These are phyloP conservation scores for Clonostachys rhizophaga DNA, from an alignment of 2,329 filamentous ascomycete species.

Conservation along the genomic window DNA sequence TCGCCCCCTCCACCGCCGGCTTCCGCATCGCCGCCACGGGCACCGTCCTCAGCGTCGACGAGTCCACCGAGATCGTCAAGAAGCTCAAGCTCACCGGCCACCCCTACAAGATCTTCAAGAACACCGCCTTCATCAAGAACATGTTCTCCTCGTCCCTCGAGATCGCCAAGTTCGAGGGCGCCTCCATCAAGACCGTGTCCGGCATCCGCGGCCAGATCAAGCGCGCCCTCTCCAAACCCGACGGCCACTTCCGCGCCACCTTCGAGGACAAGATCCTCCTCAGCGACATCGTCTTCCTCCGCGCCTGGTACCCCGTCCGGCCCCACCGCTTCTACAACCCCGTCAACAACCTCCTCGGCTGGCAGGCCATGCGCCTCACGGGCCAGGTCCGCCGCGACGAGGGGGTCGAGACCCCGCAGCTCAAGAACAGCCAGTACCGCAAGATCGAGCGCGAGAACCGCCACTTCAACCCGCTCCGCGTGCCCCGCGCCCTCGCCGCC, in stretches of 20 bases:
- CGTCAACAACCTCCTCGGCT: slow-evolving; percentile 87
- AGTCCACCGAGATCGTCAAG: slow-evolving; percentile 96
- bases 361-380: slow-evolving; percentile 91
- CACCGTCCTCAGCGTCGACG: slow-evolving; percentile 89
- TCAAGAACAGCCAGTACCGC: slow-evolving; percentile 83
- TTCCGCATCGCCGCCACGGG: slow-evolving; percentile 95
- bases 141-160: slow-evolving; percentile 95
- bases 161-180: slow-evolving; percentile 97
- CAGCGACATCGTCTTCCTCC: slow-evolving; percentile 92
- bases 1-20: slow-evolving; percentile 78
- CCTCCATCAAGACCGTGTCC: slow-evolving; percentile 91
- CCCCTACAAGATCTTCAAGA: slow-evolving; percentile 98
- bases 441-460: slow-evolving; percentile 59
- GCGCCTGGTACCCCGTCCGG: slow-evolving; percentile 95
- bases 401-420: slow-evolving; percentile 69
- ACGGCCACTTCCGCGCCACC: slow-evolving; percentile 92
- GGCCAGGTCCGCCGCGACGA: slow-evolving; percentile 81
- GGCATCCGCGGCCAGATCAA: slow-evolving; percentile 97
- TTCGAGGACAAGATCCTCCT: slow-evolving; percentile 99
- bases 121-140: slow-evolving; percentile 97
- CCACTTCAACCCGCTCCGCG: slow-evolving; percentile 73
- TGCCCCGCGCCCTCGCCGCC: slow-evolving; percentile 76
- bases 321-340: slow-evolving; percentile 97
- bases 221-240: slow-evolving; percentile 84
- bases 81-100: slow-evolving; percentile 94